Percentiles rank a stretch among this genome's conserved stretches.
These are phyloP conservation scores for Hansenula sp. DNA, from an alignment of 1,139 yeast species.

Conservation along the genomic window DNA sequence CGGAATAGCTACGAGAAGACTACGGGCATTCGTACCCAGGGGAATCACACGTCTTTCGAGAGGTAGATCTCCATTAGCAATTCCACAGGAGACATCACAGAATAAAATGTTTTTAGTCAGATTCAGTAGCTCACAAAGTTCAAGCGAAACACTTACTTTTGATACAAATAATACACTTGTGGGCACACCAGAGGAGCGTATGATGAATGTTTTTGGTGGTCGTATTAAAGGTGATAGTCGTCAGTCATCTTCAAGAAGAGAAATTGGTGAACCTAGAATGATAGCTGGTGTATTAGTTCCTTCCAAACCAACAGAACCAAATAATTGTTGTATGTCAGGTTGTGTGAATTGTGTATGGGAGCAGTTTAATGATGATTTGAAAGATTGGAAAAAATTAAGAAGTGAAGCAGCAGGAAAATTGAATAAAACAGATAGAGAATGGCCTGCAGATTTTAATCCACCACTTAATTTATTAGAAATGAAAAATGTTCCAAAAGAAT, in stretches of 20 bases:
- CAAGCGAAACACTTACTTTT: slow-evolving; percentile 7
- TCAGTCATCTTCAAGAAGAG: slow-evolving; percentile 44
- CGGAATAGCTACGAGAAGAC: too few species aligned
- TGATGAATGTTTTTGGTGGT: slow-evolving; percentile 53
- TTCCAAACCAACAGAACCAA: slow-evolving; percentile 79
- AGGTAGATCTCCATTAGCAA: too few species aligned
- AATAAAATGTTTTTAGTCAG: too few species aligned
- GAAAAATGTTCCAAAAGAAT: slow-evolving; percentile 35
- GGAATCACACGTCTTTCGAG: too few species aligned
- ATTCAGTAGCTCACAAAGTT: background rate
- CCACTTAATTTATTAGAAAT: slow-evolving; percentile 44
- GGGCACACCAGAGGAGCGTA: slow-evolving; percentile 43
- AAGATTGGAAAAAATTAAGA: slow-evolving; percentile 69
- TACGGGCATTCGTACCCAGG: too few species aligned
- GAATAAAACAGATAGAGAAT: slow-evolving; percentile 44
- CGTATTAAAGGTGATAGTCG: slow-evolving; percentile 53
- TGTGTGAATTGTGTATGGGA: slow-evolving; percentile 98
- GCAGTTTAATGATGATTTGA: slow-evolving; percentile 77
- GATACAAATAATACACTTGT: slow-evolving; percentile 39
- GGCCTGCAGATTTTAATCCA: slow-evolving; percentile 83
- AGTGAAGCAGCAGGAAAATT: slow-evolving; percentile 57
- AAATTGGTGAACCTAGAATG: slow-evolving; percentile 34
- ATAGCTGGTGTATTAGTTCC: slow-evolving; percentile 81
- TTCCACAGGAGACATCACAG: too few species aligned
- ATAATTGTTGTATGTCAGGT: slow-evolving; percentile 97